Base-by-base conservation (phyloP, 805 yeast genomes). In the Metschnikowia corniflorae region DNA sequence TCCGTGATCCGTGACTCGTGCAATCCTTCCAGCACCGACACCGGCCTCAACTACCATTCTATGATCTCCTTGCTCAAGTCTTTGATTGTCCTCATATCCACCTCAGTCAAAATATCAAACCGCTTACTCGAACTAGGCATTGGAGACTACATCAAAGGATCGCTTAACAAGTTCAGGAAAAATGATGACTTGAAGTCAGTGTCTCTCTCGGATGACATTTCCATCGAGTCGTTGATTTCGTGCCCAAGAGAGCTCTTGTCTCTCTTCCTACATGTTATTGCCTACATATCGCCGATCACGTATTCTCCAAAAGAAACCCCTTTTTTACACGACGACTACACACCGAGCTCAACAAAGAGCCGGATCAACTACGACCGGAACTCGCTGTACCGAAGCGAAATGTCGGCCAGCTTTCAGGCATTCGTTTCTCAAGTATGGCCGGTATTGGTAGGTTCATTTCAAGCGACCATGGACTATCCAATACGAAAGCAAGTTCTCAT, bases 221-320 rank as follows among this genome's bases (percentile, higher is more conserved):
- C 86, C 5, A 75, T 82, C 30, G 95, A 85, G 50, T 75, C 86
- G 0, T 58, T 87, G 26, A 81, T 86, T 78, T 75, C 80, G 36
- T 75, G 80, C 2, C 88, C 91, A 0, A 82, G 79, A 47, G 82
- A 79, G n/a, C 54, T 84, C 19, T 57, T 83, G 14, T 47, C 73
- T 2, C 65, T 76, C 10, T 65, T 81, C 14, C 58, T 86, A 14
- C 70, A 73, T 26, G 63, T 86, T 32, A 60, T 83, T 5, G 72
- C 77, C 2, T 65, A 73, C 21, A 44, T 85, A 2, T 57, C 86
- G 14, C 95, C 95, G 0, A 57, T 62, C 7, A 39, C 54, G 7
- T 61, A 63, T 35, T n/a, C 54, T 4, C 38, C 60, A 1, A 37
- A 41, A 12, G 58, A 60, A 3, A 50, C 64, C 2, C 63, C 65